Evolutionary conservation across 129 eudicot species (phyloP).

Genomic region (Helianthus tuberosus): DNA sequence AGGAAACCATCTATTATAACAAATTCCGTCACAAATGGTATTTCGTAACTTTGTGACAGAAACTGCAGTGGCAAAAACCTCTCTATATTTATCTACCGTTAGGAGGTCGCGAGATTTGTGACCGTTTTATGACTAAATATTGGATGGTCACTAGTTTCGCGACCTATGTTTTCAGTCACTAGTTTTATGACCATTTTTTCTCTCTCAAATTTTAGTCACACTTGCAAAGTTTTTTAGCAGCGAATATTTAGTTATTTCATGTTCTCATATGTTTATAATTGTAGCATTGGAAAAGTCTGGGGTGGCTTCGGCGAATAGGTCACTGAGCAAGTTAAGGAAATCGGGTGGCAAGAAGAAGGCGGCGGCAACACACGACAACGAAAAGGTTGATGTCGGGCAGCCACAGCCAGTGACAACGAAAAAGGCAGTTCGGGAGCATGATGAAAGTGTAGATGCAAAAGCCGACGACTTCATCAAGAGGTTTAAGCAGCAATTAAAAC

Average conservation of each 20-base stretch:
- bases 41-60: not conserved
- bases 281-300: constrained; percentile 12
- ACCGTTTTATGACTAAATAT: too few species aligned
- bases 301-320: constrained; percentile 7
- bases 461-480: constrained; percentile 76
- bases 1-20: too few species aligned
- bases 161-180: too few species aligned
- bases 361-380: constrained; percentile 6
- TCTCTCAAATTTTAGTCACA: too few species aligned
- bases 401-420: constrained; percentile 41
- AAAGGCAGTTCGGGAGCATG: constrained; percentile 29
- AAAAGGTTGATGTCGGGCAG: constrained; percentile 24
- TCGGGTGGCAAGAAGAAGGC: constrained; percentile 39
- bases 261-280: not conserved
- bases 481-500: constrained; percentile 64
- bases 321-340: constrained; percentile 22
- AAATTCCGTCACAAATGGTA: not conserved
- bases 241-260: too few species aligned
- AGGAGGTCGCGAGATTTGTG: too few species aligned
- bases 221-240: too few species aligned
- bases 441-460: constrained; percentile 56
- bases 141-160: too few species aligned
- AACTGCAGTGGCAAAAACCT: too few species aligned
- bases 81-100: too few species aligned
- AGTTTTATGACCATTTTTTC: too few species aligned